These are phyloP conservation scores for Solanum appendiculatum DNA, from an alignment of 257 asterid genomes.

Conservation along the genomic window DNA sequence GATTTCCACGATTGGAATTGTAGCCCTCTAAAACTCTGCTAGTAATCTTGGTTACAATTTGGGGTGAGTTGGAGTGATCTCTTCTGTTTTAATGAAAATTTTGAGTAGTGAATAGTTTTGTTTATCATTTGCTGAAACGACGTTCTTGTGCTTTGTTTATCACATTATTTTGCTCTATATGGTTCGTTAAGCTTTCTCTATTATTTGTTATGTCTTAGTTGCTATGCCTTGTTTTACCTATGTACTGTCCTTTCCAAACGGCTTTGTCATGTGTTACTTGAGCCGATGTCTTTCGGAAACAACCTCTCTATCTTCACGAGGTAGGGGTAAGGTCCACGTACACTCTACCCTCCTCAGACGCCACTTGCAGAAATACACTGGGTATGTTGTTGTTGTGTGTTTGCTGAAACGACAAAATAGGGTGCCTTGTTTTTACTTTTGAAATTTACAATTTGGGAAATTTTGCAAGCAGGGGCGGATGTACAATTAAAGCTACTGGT, in stretches of 20 bases:
- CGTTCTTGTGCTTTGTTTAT: fast-evolving
- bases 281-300: neutral
- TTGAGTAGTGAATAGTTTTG: neutral
- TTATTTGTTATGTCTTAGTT: neutral
- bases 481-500: neutral
- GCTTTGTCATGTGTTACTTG: neutral
- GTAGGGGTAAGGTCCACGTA: neutral
- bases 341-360: neutral
- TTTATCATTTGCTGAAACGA: neutral
- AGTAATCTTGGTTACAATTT: neutral
- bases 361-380: neutral
- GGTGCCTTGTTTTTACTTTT: neutral
- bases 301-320: neutral
- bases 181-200: neutral
- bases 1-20: neutral
- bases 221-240: neutral
- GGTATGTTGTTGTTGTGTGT: neutral
- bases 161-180: neutral
- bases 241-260: neutral
- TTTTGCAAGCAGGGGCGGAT: neutral
- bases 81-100: neutral
- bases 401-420: neutral
- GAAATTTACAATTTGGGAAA: neutral
- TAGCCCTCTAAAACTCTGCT: neutral
- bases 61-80: neutral